phyloP scores from a whole-genome alignment of 2,329 filamentous ascomycete genomes.

The Fusarium sp. region DNA sequence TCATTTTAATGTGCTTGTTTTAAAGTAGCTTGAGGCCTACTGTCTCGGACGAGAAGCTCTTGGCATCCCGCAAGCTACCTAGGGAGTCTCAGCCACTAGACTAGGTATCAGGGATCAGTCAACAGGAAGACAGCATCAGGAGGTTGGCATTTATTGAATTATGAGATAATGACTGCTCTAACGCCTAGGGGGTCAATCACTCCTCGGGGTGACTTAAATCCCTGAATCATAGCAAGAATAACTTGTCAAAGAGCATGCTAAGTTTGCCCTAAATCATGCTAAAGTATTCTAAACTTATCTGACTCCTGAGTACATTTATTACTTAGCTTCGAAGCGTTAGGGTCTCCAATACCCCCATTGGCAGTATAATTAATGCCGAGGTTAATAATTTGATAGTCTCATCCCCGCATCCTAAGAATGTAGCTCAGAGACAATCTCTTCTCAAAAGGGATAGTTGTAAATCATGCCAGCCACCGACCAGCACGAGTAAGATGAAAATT shows the following conservation, averaged over 20 bases:
- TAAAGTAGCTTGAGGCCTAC: background rate
- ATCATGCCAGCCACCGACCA: background rate
- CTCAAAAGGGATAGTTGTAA: background rate
- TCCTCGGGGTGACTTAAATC: too few relatives aligned
- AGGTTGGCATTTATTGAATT: too few relatives aligned
- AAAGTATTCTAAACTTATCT: background rate
- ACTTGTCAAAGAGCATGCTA: background rate
- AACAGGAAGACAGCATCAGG: background rate
- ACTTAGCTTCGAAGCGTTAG: too few relatives aligned
- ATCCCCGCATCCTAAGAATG: background rate
- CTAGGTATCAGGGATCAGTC: too few relatives aligned
- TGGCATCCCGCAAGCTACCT: background rate
- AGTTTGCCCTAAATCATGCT: background rate
- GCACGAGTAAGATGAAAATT: background rate
- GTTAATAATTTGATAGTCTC: background rate
- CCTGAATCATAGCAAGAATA: too few relatives aligned
- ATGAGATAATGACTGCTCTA: too few relatives aligned
- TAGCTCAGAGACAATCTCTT: background rate
- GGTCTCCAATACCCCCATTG: too few relatives aligned
- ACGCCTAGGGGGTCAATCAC: background rate
- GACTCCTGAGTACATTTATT: too few relatives aligned
- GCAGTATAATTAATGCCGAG: background rate
- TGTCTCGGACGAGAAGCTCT: background rate
- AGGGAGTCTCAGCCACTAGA: background rate
- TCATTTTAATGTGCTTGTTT: too few relatives aligned